These are phyloP conservation scores for Cystofilobasidium capitatum DNA, from an alignment of 768 basidiomycete species.

Conservation along the genomic window DNA sequence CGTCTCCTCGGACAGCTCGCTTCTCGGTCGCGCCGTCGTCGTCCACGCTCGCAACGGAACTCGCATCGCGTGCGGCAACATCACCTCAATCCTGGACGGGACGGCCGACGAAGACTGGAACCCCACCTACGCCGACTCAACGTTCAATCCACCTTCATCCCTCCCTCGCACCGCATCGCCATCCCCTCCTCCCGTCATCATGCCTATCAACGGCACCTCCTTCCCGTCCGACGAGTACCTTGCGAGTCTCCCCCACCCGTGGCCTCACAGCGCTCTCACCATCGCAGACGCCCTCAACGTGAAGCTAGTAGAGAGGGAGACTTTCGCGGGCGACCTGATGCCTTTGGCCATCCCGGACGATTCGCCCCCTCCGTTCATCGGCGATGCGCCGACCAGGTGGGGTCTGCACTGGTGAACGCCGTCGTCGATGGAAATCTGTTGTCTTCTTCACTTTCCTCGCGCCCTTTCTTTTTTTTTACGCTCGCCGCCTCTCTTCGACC, in stretches of 20 bases:
- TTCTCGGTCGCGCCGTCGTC: slow-evolving; percentile 5
- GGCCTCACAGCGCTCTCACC: neutral
- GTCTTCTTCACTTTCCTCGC: neutral
- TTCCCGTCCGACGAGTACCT: neutral
- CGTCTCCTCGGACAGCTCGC: neutral
- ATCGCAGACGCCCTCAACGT: slow-evolving; percentile 5
- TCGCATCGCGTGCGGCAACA: slow-evolving; percentile 5
- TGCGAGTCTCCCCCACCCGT: slow-evolving; percentile 6
- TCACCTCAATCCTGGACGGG: neutral
- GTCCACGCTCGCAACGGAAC: slow-evolving; percentile 7
- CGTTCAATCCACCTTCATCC: slow-evolving; percentile 9
- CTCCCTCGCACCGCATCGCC: neutral
- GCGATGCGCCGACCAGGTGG: neutral
- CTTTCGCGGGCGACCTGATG: neutral
- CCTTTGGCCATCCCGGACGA: neutral
- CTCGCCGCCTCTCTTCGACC: neutral
- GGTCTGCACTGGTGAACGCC: neutral
- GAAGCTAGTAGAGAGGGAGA: neutral
- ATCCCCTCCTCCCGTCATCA: neutral
- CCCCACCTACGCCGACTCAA: neutral
- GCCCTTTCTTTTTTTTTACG: neutral
- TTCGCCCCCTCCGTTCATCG: neutral
- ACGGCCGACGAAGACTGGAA: slow-evolving; percentile 13
- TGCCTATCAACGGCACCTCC: neutral
- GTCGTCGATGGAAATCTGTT: neutral